These are phyloP conservation scores for Microascus cirrosus DNA, from an alignment of 2,329 filamentous ascomycete genomes.

Conservation along the genomic window DNA sequence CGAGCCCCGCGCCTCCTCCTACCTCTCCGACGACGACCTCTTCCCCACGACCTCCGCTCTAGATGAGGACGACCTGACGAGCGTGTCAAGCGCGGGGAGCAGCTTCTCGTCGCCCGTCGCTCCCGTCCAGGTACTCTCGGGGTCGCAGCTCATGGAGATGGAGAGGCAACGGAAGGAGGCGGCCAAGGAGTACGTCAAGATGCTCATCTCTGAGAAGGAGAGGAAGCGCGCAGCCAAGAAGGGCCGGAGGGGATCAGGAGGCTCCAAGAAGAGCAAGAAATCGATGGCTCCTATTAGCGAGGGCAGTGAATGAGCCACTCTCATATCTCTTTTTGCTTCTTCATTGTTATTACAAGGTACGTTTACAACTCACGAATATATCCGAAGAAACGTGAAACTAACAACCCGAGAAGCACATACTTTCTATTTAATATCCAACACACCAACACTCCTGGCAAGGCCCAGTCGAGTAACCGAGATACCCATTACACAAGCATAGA, in stretches of 20 bases:
- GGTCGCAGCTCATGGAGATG: slow-evolving; percentile 36
- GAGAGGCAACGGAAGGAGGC: slow-evolving; percentile 37
- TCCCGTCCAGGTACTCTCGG: slow-evolving; percentile 22
- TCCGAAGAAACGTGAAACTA: neutral
- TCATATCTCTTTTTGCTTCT: neutral
- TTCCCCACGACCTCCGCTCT: slow-evolving; percentile 36
- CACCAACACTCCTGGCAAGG: slow-evolving; percentile 4
- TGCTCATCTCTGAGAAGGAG: slow-evolving; percentile 43
- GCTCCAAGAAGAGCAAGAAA: slow-evolving; percentile 3
- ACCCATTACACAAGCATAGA: slow-evolving; percentile 2
- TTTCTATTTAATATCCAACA: neutral
- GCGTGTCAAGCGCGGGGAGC: slow-evolving; percentile 30
- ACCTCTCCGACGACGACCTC: slow-evolving; percentile 54
- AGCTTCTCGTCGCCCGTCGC: slow-evolving; percentile 20
- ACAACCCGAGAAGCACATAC: neutral
- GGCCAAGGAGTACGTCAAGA: slow-evolving; percentile 40
- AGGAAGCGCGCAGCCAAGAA: slow-evolving; percentile 4
- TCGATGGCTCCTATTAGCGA: slow-evolving; percentile 3
- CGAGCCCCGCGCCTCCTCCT: slow-evolving; percentile 35
- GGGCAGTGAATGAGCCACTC: neutral
- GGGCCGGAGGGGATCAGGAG: neutral
- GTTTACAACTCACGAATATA: neutral
- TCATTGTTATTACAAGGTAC: slow-evolving; percentile 1
- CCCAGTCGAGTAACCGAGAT: slow-evolving; percentile 5
- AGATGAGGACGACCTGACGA: slow-evolving; percentile 34